These are phyloP conservation scores for Ascocoryne sarcoides DNA, from an alignment of 2,329 filamentous ascomycete genomes.

Conservation along the genomic window DNA sequence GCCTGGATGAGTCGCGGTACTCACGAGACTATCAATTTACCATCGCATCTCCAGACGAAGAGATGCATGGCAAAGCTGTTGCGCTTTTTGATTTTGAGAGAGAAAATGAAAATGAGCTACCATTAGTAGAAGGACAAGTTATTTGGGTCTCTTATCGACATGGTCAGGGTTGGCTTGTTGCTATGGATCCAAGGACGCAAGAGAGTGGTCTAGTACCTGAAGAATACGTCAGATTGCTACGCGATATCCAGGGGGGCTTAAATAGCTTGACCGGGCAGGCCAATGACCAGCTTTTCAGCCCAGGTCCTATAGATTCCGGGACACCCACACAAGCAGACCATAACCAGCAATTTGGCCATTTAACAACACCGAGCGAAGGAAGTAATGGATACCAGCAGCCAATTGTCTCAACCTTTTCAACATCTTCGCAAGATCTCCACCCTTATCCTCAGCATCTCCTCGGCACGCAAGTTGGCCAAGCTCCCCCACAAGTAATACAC, in stretches of 20 bases:
- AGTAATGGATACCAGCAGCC: constrained; percentile 60
- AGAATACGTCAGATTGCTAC: constrained; percentile 85
- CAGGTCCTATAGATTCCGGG: constrained; percentile 46
- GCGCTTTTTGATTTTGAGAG: constrained; percentile 91
- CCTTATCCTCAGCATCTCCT: constrained; percentile 59
- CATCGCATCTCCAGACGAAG: constrained; percentile 89
- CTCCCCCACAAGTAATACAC: constrained; percentile 56
- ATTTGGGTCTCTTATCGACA: constrained; percentile 95
- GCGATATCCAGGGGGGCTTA: constrained; percentile 88
- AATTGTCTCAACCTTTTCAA: constrained; percentile 60
- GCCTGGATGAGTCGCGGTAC: constrained; percentile 68
- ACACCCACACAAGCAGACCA: constrained; percentile 56
- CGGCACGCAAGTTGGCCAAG: constrained; percentile 52
- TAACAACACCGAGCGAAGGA: constrained; percentile 34
- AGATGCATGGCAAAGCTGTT: constrained; percentile 94
- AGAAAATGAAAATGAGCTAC: constrained; percentile 94
- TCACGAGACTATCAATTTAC: constrained; percentile 91
- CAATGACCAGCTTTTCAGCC: constrained; percentile 38
- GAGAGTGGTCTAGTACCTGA: constrained; percentile 95
- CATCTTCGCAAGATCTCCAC: constrained; percentile 60
- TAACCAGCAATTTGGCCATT: constrained; percentile 37
- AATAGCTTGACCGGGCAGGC: constrained; percentile 59
- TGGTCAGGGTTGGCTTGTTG: constrained; percentile 94
- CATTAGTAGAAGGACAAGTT: constrained; percentile 86
- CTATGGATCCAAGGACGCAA: constrained; percentile 86